phyloP scores from a whole-genome alignment of 2,329 filamentous ascomycete species.

The Verticillium tricorpus region DNA sequence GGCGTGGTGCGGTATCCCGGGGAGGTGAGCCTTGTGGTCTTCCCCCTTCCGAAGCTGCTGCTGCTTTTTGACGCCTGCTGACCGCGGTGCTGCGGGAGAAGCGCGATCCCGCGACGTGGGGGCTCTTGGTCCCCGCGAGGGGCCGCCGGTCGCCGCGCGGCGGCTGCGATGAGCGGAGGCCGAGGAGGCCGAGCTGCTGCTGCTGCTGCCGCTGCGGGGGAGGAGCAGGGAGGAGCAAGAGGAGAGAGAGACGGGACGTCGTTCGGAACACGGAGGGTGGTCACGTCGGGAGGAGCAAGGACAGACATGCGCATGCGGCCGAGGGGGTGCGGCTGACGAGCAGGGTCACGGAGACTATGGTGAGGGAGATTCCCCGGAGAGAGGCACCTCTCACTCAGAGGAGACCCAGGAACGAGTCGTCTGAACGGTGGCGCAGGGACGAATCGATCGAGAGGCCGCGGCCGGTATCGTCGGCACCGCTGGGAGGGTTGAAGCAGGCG shows the following conservation, averaged over 20 bases:
- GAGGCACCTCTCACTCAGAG: background rate
- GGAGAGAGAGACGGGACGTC: background rate
- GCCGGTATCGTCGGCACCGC: background rate
- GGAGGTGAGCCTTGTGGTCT: conserved; percentile 1
- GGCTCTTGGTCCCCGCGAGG: background rate
- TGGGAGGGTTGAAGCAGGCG: background rate
- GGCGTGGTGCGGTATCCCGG: conserved; percentile 7
- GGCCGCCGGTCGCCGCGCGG: background rate
- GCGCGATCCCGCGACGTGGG: conserved; percentile 9
- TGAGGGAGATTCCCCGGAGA: background rate
- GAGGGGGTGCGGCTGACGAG: background rate
- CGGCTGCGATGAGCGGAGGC: background rate
- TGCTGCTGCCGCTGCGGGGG: background rate
- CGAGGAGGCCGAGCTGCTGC: background rate
- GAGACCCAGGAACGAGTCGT: background rate
- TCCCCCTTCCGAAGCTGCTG: background rate
- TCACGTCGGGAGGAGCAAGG: background rate
- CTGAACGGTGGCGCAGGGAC: background rate
- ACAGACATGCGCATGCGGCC: background rate
- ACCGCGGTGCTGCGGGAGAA: background rate
- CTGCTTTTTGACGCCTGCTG: too few species aligned
- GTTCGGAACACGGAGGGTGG: background rate
- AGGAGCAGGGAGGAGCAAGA: background rate
- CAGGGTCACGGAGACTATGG: background rate
- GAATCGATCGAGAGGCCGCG: background rate